phyloP scores from a whole-genome alignment of 768 basidiomycete genomes.

The Tremella fuciformis region DNA sequence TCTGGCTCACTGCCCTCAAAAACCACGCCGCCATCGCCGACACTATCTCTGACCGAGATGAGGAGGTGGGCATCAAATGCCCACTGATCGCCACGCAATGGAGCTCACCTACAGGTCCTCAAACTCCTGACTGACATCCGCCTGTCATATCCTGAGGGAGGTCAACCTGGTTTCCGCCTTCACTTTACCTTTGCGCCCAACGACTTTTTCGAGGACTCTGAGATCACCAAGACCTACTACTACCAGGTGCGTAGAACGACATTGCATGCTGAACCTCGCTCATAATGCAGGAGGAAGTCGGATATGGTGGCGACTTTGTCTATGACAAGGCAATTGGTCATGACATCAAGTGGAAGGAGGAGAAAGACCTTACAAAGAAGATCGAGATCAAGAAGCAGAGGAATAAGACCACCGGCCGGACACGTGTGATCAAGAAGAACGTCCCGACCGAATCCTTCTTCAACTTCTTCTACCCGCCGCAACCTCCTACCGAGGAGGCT shows the following conservation, averaged over 20 bases:
- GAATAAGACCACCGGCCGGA: conserved; percentile 74
- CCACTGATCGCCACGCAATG: neutral
- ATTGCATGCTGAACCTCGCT: neutral
- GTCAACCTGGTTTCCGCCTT: conserved; percentile 77
- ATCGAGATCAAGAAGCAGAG: conserved; percentile 99
- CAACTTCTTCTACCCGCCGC: conserved; percentile 91
- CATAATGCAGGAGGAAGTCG: conserved; percentile 64
- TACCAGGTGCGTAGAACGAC: conserved; percentile 57
- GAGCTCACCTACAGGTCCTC: conserved; percentile 61
- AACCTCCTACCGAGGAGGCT: conserved; percentile 65
- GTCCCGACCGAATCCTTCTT: conserved; percentile 94
- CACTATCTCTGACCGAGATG: conserved; percentile 90
- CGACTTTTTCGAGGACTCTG: conserved; percentile 79
- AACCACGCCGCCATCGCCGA: conserved; percentile 84
- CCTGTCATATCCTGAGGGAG: conserved; percentile 67
- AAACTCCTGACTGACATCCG: conserved; percentile 76
- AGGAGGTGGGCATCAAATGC: conserved; percentile 42
- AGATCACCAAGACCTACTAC: conserved; percentile 87
- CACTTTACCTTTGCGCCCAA: conserved; percentile 75
- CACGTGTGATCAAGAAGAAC: conserved; percentile 64
- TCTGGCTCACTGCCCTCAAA: conserved; percentile 94
- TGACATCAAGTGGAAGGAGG: conserved; percentile 94
- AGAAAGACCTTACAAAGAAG: conserved; percentile 94
- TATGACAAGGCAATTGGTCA: conserved; percentile 92
- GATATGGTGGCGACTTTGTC: conserved; percentile 94